Conservation (phyloP, 495 filamentous ascomycete species). For the Tricharina praecox region DNA sequence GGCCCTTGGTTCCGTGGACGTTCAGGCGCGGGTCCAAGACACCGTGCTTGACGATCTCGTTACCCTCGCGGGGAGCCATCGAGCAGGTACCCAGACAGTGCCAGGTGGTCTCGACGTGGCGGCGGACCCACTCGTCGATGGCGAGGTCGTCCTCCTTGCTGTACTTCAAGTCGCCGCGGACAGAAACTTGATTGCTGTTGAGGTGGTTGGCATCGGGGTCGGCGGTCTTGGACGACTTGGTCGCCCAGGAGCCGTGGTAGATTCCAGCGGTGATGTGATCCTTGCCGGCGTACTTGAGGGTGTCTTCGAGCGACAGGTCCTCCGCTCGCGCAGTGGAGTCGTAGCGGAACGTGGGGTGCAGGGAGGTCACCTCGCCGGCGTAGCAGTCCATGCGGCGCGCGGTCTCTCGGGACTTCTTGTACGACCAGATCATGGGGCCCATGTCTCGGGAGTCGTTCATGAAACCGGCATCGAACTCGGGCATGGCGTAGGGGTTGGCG, state of each 20-base stretch:
- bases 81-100: conserved; percentile 36
- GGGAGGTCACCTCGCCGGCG: conserved; percentile 54
- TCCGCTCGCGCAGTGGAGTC: conserved; percentile 49
- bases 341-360: conserved; percentile 50
- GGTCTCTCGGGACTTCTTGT: conserved; percentile 74
- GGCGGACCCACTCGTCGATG: conserved; percentile 62
- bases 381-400: conserved; percentile 62
- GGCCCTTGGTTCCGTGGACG: conserved; percentile 60
- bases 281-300: conserved; percentile 54
- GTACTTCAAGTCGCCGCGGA: conserved; percentile 49
- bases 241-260: conserved; percentile 36
- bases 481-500: conserved; percentile 51
- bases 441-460: conserved; percentile 76
- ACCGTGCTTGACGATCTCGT: conserved; percentile 63
- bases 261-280: conserved; percentile 60
- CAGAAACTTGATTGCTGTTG: conserved; percentile 36
- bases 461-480: conserved; percentile 71
- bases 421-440: conserved; percentile 71
- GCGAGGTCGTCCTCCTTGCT: conserved; percentile 47
- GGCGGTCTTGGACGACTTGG: conserved; percentile 28
- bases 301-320: conserved; percentile 59
- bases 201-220: conserved; percentile 33
- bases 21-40: conserved; percentile 67
- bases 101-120: conserved; percentile 68
- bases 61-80: conserved; percentile 65